Percentiles rank a stretch among this genome's conserved stretches.
Conservation (phyloP, 2,329 filamentous ascomycete genomes). For the Canariomyces notabilis region DNA sequence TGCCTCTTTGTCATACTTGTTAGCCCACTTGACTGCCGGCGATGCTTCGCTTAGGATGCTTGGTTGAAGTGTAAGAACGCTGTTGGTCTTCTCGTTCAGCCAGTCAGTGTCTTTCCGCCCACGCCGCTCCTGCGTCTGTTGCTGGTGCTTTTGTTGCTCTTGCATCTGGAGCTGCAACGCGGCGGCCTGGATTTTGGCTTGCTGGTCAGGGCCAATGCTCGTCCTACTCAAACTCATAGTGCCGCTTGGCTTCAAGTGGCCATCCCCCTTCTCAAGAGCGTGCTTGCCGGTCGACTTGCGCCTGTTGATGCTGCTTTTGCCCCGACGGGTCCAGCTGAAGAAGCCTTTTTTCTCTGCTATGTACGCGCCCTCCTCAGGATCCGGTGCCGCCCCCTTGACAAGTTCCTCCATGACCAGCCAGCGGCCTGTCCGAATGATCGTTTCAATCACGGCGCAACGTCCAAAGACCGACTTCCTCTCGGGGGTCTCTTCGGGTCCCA, state of each 20-base stretch:
- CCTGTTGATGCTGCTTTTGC: constrained; percentile 54
- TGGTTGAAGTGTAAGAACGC: constrained; percentile 82
- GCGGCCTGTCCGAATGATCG: constrained; percentile 69
- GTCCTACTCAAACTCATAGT: constrained; percentile 61
- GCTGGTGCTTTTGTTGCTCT: constrained; percentile 38
- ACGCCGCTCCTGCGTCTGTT: constrained; percentile 39
- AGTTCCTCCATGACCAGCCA: constrained; percentile 98
- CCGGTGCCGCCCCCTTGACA: constrained; percentile 83
- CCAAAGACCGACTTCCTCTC: constrained; percentile 90
- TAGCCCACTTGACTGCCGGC: constrained; percentile 95
- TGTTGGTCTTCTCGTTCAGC: constrained; percentile 73
- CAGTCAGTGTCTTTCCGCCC: constrained; percentile 52
- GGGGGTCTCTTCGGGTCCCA: constrained; percentile 82
- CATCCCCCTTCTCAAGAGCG: constrained; percentile 42
- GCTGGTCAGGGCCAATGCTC: constrained; percentile 83
- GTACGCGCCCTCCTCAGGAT: constrained; percentile 78
- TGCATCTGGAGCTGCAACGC: constrained; percentile 73
- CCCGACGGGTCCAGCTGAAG: constrained; percentile 77
- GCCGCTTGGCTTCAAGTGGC: constrained; percentile 37
- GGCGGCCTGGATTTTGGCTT: constrained; percentile 87
- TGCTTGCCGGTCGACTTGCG: constrained; percentile 65
- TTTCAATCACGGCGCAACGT: constrained; percentile 87
- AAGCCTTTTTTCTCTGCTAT: constrained; percentile 94
- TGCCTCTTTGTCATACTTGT: constrained; percentile 84
- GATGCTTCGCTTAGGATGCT: constrained; percentile 81